phyloP scores from a whole-genome alignment of 108 stramenopile species.

The Epipyxis sp. region DNA sequence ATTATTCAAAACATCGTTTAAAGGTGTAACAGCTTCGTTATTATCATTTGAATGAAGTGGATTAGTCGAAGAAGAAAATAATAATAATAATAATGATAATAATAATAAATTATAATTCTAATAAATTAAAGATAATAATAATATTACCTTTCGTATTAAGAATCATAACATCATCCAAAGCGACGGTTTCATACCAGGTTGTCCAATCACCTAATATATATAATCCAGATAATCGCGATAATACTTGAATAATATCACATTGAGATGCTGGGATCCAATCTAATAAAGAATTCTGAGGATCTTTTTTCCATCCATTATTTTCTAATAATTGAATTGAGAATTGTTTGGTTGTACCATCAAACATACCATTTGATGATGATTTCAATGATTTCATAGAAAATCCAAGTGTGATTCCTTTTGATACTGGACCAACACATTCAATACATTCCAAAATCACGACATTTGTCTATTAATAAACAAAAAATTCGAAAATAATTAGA shows the following conservation, averaged over 20 bases:
- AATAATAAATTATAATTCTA: too few species aligned
- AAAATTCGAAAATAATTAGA: too few species aligned
- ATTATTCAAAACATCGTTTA: too few species aligned
- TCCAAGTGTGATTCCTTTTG: conserved; percentile 53
- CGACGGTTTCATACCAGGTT: conserved; percentile 59
- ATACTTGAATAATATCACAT: conserved; percentile 59
- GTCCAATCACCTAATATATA: conserved; percentile 60
- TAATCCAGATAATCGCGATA: conserved; percentile 46
- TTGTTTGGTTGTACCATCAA: conserved; percentile 45
- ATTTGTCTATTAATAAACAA: conserved; percentile 40
- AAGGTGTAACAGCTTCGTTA: too few species aligned
- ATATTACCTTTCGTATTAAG: conserved; percentile 13
- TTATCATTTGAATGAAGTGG: too few species aligned
- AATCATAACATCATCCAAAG: conserved; percentile 51
- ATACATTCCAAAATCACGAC: conserved; percentile 60
- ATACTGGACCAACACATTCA: conserved; percentile 46
- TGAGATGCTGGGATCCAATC: conserved; percentile 46
- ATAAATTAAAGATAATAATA: too few species aligned
- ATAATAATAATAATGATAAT: too few species aligned
- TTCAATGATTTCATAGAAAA: conserved; percentile 41
- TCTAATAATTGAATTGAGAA: conserved; percentile 52
- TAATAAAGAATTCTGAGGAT: conserved; percentile 50
- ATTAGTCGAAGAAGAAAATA: too few species aligned
- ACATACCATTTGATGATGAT: conserved; percentile 32
- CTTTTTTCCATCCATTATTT: conserved; percentile 58